phyloP scores from a whole-genome alignment of 108 stramenopile species.

The Stephanodiscus triporus region DNA sequence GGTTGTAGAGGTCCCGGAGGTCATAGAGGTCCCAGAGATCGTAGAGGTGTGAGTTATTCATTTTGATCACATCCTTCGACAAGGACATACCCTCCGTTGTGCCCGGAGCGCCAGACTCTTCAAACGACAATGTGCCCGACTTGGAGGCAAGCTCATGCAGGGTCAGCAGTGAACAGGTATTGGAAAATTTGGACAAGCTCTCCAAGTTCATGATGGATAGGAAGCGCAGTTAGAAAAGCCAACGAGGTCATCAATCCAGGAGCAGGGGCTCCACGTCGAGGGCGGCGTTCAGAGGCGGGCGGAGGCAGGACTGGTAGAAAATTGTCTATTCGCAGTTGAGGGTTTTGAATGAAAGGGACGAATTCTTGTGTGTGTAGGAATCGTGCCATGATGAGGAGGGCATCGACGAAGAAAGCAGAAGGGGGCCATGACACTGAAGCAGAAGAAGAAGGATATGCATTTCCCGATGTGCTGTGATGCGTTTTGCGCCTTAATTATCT shows the following conservation, averaged over 20 bases:
- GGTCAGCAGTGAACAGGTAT: slow-evolving; percentile 18
- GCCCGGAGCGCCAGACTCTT: not conserved
- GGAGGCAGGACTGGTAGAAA: slow-evolving; percentile 3
- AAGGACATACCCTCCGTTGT: no score
- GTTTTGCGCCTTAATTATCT: no score
- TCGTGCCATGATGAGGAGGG: no score
- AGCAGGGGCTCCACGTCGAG: slow-evolving; percentile 1
- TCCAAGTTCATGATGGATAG: slow-evolving; percentile 33
- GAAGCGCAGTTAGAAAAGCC: slow-evolving; percentile 21
- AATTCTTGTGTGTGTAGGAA: not conserved
- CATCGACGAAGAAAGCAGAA: no score
- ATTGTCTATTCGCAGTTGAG: slow-evolving; percentile 1
- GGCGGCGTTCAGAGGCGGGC: not conserved
- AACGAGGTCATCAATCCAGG: not conserved
- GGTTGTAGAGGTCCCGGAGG: no score
- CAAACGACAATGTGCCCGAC: slow-evolving; percentile 1
- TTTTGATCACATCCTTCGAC: no score
- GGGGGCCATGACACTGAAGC: no score
- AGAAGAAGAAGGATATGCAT: no score
- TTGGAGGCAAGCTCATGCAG: slow-evolving; percentile 13
- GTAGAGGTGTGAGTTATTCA: no score
- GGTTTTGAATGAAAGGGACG: not conserved
- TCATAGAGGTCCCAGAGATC: no score
- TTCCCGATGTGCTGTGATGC: no score
- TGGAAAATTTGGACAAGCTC: slow-evolving; percentile 34